Evolutionary conservation across 441 rosid species (phyloP), one percentile per base, ranked within the genome.

Genomic region (Monsonia emarginata): DNA sequence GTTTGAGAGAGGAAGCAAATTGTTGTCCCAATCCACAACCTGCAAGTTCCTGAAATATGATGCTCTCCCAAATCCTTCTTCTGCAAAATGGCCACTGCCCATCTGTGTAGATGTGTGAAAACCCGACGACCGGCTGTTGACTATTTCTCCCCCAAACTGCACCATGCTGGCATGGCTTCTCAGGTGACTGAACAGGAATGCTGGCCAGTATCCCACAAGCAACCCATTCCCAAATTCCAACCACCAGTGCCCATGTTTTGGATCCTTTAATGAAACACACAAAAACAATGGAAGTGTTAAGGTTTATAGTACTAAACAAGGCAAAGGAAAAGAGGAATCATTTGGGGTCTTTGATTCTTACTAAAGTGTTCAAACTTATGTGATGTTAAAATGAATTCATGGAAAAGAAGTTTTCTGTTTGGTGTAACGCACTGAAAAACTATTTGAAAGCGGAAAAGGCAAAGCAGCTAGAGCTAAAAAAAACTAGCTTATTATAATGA

Each of bases 211-310:
- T 27, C 92, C 92, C 7, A 87, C 87, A 11, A 87, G 79, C 32
- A 85, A 68, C n/a, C 89, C 82, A 11, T 85, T 75, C 26, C 92
- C 92, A 42, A 83, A 78, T 38, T 87, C 80, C 31, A 87, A 78
- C 92, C 92, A 87, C 92, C 92, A 87, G 64, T 87, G 84, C 19
- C 92, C 92, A 59, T 85, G 92, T 74, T 79, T 81, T 36, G 92
- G 92, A 77, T 87, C 92, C 88, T 86, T 4, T 21, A 62, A 44
- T 58, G 61, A 65, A 26, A 8, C 22, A 16, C 10, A 26, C 19
- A 21, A 8, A 5, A 38, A 1, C 31, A 14, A 66, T 4, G 9
- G 5, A 32, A 11, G 36, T 9, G n/a, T 71, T 44, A 40, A 40
- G 48, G 19, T n/a, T 44, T 46, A n/a, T 46, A n/a, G 52, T 46